A percentile compares a stretch with the other conserved stretches of the same genome.
phyloP scores from a whole-genome alignment of 768 basidiomycete species.

The Cyclocybe aegerita region DNA sequence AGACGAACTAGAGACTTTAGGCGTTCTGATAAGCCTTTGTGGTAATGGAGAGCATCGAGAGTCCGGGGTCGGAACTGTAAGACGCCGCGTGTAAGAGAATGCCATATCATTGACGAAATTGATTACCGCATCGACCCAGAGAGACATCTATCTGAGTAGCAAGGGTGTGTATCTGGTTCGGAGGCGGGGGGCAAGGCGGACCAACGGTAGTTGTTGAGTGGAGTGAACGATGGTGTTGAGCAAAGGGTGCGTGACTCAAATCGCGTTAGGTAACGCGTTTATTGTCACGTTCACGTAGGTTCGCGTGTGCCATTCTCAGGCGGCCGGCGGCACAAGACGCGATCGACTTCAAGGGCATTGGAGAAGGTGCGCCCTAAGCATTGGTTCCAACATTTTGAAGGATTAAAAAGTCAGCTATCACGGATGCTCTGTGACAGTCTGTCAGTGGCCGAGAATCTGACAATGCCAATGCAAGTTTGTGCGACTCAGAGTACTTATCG shows the following conservation, averaged over 20 bases:
- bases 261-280: slow-evolving; percentile 21
- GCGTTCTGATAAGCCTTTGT: slow-evolving; percentile 74
- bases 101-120: not conserved
- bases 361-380: too few relatives aligned
- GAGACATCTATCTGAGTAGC: slow-evolving; percentile 44
- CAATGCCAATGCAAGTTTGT: too few relatives aligned
- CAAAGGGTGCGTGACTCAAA: slow-evolving; percentile 9
- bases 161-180: not conserved
- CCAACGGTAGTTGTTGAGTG: not conserved
- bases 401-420: too few relatives aligned
- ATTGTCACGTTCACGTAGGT: not conserved
- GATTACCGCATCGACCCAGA: slow-evolving; percentile 65
- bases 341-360: too few relatives aligned
- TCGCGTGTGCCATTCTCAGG: too few relatives aligned
- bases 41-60: slow-evolving; percentile 88
- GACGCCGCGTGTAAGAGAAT: slow-evolving; percentile 1
- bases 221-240: not conserved
- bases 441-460: too few relatives aligned
- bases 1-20: slow-evolving; percentile 72
- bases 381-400: too few relatives aligned
- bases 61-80: slow-evolving; percentile 79
- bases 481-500: too few relatives aligned
- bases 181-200: not conserved
- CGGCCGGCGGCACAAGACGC: too few relatives aligned
- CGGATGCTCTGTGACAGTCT: too few relatives aligned